Conservation (phyloP, 2,329 filamentous ascomycete genomes). For the Fusarium lyarnte region DNA sequence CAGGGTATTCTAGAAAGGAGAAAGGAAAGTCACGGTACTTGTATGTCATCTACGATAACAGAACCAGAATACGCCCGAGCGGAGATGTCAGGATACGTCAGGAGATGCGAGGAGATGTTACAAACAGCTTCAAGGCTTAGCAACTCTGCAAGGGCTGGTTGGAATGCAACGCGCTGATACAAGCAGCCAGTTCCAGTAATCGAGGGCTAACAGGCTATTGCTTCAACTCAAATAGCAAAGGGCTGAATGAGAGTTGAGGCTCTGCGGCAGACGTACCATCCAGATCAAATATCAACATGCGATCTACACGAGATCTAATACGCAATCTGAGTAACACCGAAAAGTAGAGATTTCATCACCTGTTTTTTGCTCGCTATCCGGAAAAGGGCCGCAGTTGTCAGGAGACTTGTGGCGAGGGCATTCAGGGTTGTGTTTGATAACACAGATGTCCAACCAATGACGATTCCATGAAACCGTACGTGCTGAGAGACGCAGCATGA, state of each 20-base stretch:
- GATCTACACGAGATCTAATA: conserved; percentile 26
- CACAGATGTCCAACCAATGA: conserved; percentile 9
- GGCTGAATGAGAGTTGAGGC: conserved; percentile 14
- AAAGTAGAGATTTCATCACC: conserved; percentile 21
- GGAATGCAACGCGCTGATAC: not conserved
- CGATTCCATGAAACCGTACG: not conserved
- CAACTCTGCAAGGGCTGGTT: not conserved
- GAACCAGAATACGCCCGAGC: not conserved
- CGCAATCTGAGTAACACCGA: conserved; percentile 21
- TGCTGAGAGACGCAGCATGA: conserved; percentile 16
- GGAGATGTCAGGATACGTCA: not conserved
- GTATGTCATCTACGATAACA: conserved; percentile 7
- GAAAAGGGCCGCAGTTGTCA: conserved; percentile 28
- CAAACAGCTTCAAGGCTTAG: not conserved
- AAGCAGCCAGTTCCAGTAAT: not conserved
- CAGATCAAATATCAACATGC: conserved; percentile 21
- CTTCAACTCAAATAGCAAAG: not conserved
- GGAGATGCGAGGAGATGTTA: not conserved
- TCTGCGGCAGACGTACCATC: conserved; percentile 15
- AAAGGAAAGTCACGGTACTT: conserved; percentile 15
- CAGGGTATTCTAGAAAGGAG: conserved; percentile 20
- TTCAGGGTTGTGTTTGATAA: conserved; percentile 21
- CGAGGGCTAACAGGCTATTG: not conserved
- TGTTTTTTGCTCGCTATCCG: conserved; percentile 14
- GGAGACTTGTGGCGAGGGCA: conserved; percentile 25